Percentiles rank a stretch among this genome's conserved stretches.
Evolutionary conservation across 202 grass and related monocot genomes (phyloP).

Genomic region (Bolboschoenoplectus hybrid): DNA sequence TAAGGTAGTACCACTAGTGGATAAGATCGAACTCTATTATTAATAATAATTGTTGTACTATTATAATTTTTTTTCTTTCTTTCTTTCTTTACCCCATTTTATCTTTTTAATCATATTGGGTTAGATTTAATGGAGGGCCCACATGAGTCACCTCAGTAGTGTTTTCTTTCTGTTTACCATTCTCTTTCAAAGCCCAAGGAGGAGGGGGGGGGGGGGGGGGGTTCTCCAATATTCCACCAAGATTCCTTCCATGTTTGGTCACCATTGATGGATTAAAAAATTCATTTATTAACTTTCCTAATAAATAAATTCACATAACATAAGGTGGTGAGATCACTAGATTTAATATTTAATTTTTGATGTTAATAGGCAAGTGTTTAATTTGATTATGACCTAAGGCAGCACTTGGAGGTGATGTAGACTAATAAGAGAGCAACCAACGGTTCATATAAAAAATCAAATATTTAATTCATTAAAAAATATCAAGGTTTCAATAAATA

Average conservation of each 20-base stretch:
- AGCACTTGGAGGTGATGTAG: background rate
- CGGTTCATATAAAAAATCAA: background rate
- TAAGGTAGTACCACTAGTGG: background rate
- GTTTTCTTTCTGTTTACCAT: slow-evolving; percentile 1
- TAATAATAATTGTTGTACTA: slow-evolving; percentile 14
- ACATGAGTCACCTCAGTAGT: background rate
- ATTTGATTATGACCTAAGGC: background rate
- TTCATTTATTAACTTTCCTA: background rate
- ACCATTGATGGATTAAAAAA: background rate
- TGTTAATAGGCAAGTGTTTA: slow-evolving; percentile 18
- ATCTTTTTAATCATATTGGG: background rate
- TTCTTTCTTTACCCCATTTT: background rate
- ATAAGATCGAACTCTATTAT: slow-evolving; percentile 30
- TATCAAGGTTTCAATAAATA: background rate
- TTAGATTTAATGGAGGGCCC: slow-evolving; percentile 19
- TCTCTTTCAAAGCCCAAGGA: background rate
- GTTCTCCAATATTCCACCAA: background rate
- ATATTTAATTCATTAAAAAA: background rate
- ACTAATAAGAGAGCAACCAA: background rate
- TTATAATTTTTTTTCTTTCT: too few relatives aligned
- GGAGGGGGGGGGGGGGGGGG: too few relatives aligned
- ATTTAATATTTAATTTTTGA: background rate
- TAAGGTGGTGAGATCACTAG: background rate
- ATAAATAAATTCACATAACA: background rate
- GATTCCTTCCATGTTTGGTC: background rate